Conservation (phyloP, 2,329 filamentous ascomycete genomes). For the Cadophora sp. region DNA sequence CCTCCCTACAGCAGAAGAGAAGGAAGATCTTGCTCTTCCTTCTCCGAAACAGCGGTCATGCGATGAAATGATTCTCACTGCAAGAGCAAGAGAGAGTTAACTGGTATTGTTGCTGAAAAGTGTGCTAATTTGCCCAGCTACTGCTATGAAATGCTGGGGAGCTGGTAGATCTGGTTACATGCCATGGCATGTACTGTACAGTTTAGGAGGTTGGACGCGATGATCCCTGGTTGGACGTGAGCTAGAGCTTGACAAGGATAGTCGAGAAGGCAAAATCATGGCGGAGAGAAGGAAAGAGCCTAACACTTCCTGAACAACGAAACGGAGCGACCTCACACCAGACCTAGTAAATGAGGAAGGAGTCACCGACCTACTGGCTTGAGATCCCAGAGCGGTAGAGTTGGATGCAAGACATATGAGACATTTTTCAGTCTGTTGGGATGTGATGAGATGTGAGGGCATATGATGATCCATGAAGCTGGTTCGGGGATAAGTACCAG, state of each 20-base stretch:
- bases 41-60: too few relatives aligned
- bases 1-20: too few relatives aligned
- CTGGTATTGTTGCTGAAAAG: too few relatives aligned
- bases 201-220: too few relatives aligned
- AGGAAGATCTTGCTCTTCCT: too few relatives aligned
- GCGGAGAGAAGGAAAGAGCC: not conserved
- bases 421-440: not conserved
- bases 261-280: not conserved
- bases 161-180: too few relatives aligned
- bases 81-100: too few relatives aligned
- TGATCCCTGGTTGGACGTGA: not conserved
- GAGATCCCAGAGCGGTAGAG: not conserved
- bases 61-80: too few relatives aligned
- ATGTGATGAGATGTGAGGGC: not conserved
- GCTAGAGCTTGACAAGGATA: not conserved
- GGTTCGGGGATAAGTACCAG: conserved; percentile 5
- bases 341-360: not conserved
- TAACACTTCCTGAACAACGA: conserved; percentile 1
- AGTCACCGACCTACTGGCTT: not conserved
- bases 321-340: not conserved
- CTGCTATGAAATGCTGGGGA: too few relatives aligned
- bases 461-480: not conserved
- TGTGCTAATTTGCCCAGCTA: too few relatives aligned
- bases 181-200: too few relatives aligned
- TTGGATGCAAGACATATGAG: not conserved